Evolutionary conservation across 441 rosid species (phyloP), one percentile per base, ranked within the genome.

Genomic region (Brassica hybrid): DNA sequence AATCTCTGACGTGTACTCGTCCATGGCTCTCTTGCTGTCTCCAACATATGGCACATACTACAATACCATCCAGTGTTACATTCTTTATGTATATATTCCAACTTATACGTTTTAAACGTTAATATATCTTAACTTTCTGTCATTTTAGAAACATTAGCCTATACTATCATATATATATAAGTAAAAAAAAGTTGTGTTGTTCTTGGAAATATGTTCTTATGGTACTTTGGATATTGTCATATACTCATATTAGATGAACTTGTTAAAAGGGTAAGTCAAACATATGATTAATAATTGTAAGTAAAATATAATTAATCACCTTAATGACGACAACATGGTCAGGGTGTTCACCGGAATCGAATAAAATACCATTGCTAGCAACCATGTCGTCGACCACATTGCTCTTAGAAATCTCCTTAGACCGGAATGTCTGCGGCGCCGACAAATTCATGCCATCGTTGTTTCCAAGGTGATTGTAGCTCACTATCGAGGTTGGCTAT

Each of bases 371-470:
- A 2, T 92, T 94, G 88, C 98, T 92, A 7, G 97, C 78, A 62
- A 91, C 97, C 98, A 94, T 94, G 81, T 94, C 98, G 58, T 94
- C 98, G 6, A 94, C 98, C 13, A 94, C 98, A 45, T 91, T 94
- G 84, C 97, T 90, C 83, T 94, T 94, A 7, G 98, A 94, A 75
- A 94, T 94, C 83, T 94, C 98, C 81, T 94, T 94, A 62, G 98
- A 94, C 13, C 97, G 84, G 86, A 94, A 94, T 30, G 97, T 94
- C 78, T 94, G 97, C 0, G 97, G 97, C 19, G 98, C 98, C 2
- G 98, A 94, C n/a, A 94, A 91, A 73, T 94, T 94, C 98, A 94
- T 91, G 60, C 98, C 97, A 16, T 91, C 98, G 36, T 94, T 94
- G 88, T 94, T 94, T 18, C 98, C 97, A 5, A 94, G 79, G 77